Conservation (phyloP, 768 basidiomycete genomes). For the Tylopilus felleus region DNA sequence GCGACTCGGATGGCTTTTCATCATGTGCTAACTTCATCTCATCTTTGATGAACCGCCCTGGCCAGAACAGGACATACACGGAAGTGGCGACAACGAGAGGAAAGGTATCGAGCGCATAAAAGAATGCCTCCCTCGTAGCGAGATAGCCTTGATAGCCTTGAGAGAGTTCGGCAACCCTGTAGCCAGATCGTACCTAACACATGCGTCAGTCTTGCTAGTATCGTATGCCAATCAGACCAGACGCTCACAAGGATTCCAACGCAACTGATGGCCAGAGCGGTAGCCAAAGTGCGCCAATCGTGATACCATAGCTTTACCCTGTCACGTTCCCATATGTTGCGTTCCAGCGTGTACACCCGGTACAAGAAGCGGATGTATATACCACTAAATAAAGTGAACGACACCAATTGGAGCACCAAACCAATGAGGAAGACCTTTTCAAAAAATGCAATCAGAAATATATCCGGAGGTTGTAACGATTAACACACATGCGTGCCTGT, state of each 20-base stretch:
- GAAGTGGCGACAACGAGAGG: conserved; percentile 60
- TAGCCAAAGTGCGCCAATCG: conserved; percentile 59
- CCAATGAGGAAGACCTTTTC: conserved; percentile 56
- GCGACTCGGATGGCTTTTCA: conserved; percentile 28
- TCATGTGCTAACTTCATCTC: too few species aligned
- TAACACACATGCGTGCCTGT: conserved; percentile 37
- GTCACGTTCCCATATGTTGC: conserved; percentile 39
- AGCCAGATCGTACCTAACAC: conserved; percentile 58
- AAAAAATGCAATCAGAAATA: conserved; percentile 37
- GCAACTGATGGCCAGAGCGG: conserved; percentile 51
- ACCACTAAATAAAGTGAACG: conserved; percentile 47
- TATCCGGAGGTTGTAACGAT: not conserved
- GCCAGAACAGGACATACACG: conserved; percentile 62
- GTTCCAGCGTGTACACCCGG: conserved; percentile 39
- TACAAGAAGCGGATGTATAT: conserved; percentile 48
- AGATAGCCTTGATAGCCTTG: conserved; percentile 61
- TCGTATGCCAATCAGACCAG: not conserved
- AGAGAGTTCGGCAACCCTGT: conserved; percentile 56
- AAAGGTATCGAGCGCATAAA: conserved; percentile 66
- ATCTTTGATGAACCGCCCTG: conserved; percentile 47
- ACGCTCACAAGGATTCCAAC: conserved; percentile 57
- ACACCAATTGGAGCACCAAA: conserved; percentile 51
- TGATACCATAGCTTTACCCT: conserved; percentile 41
- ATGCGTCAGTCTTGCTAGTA: not conserved
- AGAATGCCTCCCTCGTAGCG: conserved; percentile 54